Evolutionary conservation across 352 stramenopile species (phyloP), one percentile per base, ranked within the genome.

Genomic region (Phytophthora citrophthora): DNA sequence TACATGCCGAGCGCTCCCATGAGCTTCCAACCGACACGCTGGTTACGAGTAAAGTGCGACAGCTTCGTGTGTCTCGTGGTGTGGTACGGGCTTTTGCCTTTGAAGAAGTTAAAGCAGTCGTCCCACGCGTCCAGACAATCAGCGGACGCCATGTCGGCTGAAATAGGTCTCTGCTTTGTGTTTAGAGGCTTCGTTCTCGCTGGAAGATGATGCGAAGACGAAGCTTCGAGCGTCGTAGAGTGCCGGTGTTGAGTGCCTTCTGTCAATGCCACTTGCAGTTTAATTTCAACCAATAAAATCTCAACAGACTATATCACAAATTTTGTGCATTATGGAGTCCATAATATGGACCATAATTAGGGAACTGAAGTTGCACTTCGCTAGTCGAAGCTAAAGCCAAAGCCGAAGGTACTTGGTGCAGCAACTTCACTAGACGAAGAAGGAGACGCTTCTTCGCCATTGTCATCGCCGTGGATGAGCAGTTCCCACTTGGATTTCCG

Each of bases 401-500:
- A 88, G 36, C 68, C 65, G 23, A 86, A 86, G 24, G 61, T 67
- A 47, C 55, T 79, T 2, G 38, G 11, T 48, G 44, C 29, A 34
- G 16, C 16, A 31, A 34, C 29, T 34, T 66, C 18, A 23, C 20
- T 52, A 27, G 54, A 54, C 5, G 43, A 60, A 8, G 40, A 49
- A 5, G 51, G 48, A 49, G 48, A 63, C 7, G 20, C 31, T 29
- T 72, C 40, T 1, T 68, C 45, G 6, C 31, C 3, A 27, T 54
- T 45, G 9, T 31, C 11, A 5, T 56, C 56, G 5, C 53, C 52
- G 7, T 77, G 68, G 9, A 89, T 40, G 32, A 91, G 73, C 49
- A 87, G 46, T 62, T 89, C 77, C 83, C 83, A 92, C 70, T 90
- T 92, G 67, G 77, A 83, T 70, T 92, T 90, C 43, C 79, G 73